phyloP scores from a whole-genome alignment of 352 stramenopile genomes.

The Saprolegnia parasitica region DNA sequence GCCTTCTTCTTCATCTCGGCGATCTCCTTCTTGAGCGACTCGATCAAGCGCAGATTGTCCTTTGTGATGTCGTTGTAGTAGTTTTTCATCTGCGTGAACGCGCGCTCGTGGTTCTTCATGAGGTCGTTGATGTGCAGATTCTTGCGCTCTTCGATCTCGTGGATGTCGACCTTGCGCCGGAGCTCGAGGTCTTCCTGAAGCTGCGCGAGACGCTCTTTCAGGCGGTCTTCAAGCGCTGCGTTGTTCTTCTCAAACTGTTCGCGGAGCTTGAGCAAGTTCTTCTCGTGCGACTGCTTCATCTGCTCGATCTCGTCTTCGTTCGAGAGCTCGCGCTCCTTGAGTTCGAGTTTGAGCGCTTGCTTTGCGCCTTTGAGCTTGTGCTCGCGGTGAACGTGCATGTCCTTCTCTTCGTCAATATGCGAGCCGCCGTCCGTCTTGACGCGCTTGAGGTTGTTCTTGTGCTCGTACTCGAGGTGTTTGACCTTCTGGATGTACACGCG shows the following conservation, averaged over 20 bases:
- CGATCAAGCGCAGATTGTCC: slow-evolving; percentile 90
- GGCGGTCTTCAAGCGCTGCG: slow-evolving; percentile 60
- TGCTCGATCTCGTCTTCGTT: slow-evolving; percentile 86
- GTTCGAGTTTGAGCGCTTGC: slow-evolving; percentile 65
- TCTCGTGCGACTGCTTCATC: slow-evolving; percentile 89
- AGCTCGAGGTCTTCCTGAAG: slow-evolving; percentile 86
- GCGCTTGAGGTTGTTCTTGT: slow-evolving; percentile 90
- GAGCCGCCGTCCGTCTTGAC: slow-evolving; percentile 61
- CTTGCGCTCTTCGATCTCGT: slow-evolving; percentile 93
- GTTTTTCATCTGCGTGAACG: slow-evolving; percentile 91
- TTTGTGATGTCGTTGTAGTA: slow-evolving; percentile 97
- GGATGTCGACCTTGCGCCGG: slow-evolving; percentile 88
- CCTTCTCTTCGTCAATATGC: slow-evolving; percentile 69
- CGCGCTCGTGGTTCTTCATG: slow-evolving; percentile 92
- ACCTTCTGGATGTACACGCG: slow-evolving; percentile 93
- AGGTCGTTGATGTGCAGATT: slow-evolving; percentile 95
- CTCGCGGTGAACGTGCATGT: slow-evolving; percentile 63
- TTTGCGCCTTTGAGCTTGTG: slow-evolving; percentile 65
- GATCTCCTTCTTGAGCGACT: slow-evolving; percentile 90
- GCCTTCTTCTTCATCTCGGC: slow-evolving; percentile 92
- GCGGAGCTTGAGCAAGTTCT: slow-evolving; percentile 88
- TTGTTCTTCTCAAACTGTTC: slow-evolving; percentile 89
- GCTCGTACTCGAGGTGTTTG: slow-evolving; percentile 93
- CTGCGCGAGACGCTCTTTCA: slow-evolving; percentile 57
- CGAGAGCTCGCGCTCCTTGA: slow-evolving; percentile 79